A percentile compares a stretch with the other conserved stretches of the same genome.
Evolutionary conservation across 2,329 filamentous ascomycete species (phyloP).

Genomic region (Fusarium decemcellulare): DNA sequence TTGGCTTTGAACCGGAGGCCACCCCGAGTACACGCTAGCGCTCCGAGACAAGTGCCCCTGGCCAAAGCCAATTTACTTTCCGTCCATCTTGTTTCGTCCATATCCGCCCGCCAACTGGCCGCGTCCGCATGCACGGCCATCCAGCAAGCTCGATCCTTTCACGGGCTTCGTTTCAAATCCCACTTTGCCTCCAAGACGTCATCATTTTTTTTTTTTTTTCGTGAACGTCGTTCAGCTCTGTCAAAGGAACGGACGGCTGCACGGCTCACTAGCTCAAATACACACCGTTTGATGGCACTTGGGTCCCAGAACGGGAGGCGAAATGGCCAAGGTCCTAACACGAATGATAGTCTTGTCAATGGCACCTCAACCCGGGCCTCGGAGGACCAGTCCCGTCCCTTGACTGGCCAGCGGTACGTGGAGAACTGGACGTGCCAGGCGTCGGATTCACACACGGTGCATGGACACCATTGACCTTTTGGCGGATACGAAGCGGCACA

Average conservation of each 20-base stretch:
- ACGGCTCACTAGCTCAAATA: conserved; percentile 5
- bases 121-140: conserved; percentile 16
- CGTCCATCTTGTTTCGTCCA: conserved; percentile 39
- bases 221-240: conserved; percentile 7
- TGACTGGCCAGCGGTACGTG: conserved; percentile 14
- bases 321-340: conserved; percentile 21
- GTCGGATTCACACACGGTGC: conserved; percentile 23
- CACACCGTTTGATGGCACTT: conserved; percentile 13
- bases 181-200: conserved; percentile 26
- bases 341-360: conserved; percentile 14
- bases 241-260: conserved; percentile 6
- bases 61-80: conserved; percentile 39
- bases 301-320: conserved; percentile 15
- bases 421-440: conserved; percentile 16
- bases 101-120: conserved; percentile 19
- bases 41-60: conserved; percentile 28
- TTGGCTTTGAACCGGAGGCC: neutral
- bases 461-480: conserved; percentile 16
- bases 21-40: conserved; percentile 38
- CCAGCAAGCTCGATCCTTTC: conserved; percentile 15
- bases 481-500: conserved; percentile 26
- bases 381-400: neutral
- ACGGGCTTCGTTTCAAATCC: conserved; percentile 22
- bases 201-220: conserved; percentile 18
- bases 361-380: conserved; percentile 10